These are phyloP conservation scores for Aspergillus texensis DNA, from an alignment of 2,329 filamentous ascomycete genomes.

Conservation along the genomic window DNA sequence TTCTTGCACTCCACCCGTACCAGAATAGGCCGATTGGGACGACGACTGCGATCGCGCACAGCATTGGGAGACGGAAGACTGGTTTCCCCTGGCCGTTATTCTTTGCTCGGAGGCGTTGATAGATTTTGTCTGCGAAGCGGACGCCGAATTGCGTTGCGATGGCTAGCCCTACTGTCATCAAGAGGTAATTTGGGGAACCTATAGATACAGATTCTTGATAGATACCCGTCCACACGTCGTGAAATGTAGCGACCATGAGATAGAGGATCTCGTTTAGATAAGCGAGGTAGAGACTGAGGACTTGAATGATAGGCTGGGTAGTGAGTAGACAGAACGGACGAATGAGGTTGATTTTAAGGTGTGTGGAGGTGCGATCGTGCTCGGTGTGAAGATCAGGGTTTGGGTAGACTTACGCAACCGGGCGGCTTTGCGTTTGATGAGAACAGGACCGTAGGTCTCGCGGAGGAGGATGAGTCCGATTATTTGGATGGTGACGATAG, in stretches of 20 bases:
- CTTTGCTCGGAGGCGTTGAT: constrained; percentile 45
- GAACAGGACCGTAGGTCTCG: constrained; percentile 68
- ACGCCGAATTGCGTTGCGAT: constrained; percentile 53
- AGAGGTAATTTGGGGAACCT: constrained; percentile 65
- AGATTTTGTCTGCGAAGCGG: constrained; percentile 52
- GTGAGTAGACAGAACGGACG: constrained; percentile 58
- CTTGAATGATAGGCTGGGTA: constrained; percentile 63
- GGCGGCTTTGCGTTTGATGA: constrained; percentile 56
- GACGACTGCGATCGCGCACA: constrained; percentile 55
- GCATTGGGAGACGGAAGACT: constrained; percentile 63
- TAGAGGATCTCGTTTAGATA: constrained; percentile 65
- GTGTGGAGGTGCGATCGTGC: constrained; percentile 32
- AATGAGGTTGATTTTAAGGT: constrained; percentile 41
- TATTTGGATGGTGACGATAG: constrained; percentile 61
- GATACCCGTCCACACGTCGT: constrained; percentile 55
- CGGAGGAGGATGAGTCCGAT: constrained; percentile 62
- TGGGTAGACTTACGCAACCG: constrained; percentile 46
- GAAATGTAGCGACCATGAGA: constrained; percentile 64
- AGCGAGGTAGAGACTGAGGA: constrained; percentile 56
- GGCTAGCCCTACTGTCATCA: constrained; percentile 63
- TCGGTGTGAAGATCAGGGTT: constrained; percentile 38
- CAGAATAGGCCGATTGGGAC: constrained; percentile 56
- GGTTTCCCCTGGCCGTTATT: constrained; percentile 50
- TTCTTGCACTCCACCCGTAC: constrained; percentile 59
- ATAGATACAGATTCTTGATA: constrained; percentile 60